Percentiles rank a stretch among this genome's conserved stretches.
These are phyloP conservation scores for Saturnispora serradocipensis DNA, from an alignment of 805 yeast genomes.

Conservation along the genomic window DNA sequence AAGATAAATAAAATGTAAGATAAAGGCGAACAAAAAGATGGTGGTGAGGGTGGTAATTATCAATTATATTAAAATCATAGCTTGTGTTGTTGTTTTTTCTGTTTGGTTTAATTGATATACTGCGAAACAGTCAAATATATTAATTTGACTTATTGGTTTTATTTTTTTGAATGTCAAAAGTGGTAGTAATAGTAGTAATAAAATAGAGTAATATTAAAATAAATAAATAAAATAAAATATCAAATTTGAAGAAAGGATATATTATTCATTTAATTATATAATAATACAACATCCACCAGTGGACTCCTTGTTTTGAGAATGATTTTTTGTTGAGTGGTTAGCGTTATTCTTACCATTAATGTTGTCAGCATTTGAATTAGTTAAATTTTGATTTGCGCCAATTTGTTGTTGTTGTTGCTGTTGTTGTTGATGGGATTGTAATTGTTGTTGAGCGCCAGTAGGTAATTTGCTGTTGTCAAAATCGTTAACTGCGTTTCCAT, in stretches of 20 bases:
- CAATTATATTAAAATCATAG: neutral
- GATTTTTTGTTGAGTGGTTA: conserved; percentile 2
- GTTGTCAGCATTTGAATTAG: conserved; percentile 1
- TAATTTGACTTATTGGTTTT: neutral
- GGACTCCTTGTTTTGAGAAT: conserved; percentile 11
- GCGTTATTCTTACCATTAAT: neutral
- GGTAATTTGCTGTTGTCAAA: neutral
- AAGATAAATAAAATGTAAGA: neutral
- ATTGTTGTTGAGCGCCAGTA: too few relatives aligned
- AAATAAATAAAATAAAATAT: neutral
- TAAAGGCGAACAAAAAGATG: neutral
- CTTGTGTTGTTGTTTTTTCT: neutral
- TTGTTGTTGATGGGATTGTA: neutral
- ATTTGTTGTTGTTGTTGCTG: neutral
- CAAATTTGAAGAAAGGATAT: neutral
- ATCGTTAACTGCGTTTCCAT: neutral
- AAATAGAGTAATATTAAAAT: neutral
- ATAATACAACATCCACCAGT: conserved; percentile 29
- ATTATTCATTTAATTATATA: conserved; percentile 15
- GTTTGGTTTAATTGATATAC: neutral
- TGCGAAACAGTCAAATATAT: neutral
- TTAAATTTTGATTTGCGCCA: conserved; percentile 2
- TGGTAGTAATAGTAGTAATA: too few relatives aligned
- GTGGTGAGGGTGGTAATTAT: neutral
- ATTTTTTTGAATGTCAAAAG: neutral